Percentiles rank a stretch among this genome's conserved stretches.
Conservation (phyloP, 192 early-diverging fungal genomes). For the Coemansia brasiliensis region DNA sequence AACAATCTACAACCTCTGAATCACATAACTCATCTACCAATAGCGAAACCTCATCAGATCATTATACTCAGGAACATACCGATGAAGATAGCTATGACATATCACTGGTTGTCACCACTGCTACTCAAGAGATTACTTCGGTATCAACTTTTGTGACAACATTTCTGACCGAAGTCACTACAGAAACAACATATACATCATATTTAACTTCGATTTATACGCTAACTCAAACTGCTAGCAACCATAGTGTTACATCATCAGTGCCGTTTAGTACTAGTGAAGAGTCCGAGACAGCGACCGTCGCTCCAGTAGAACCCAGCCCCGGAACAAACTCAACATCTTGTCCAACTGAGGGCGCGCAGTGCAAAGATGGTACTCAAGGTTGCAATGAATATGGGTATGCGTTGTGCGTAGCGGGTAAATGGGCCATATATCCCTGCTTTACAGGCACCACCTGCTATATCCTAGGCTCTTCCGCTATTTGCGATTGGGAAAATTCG, state of each 20-base stretch:
- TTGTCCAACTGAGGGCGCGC: slow-evolving; percentile 29
- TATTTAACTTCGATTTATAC: slow-evolving; percentile 25
- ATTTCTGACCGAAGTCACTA: slow-evolving; percentile 8
- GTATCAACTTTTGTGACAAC: slow-evolving; percentile 37
- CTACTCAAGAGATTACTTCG: slow-evolving; percentile 29
- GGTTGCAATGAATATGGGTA: slow-evolving; percentile 29
- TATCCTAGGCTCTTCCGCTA: slow-evolving; percentile 14
- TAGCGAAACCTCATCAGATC: not conserved
- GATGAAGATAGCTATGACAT: not conserved
- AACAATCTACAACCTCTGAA: not conserved
- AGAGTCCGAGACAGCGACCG: not conserved
- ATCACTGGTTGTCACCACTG: slow-evolving; percentile 1
- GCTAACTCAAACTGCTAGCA: slow-evolving; percentile 1
- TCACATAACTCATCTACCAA: not conserved
- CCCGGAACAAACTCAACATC: not conserved
- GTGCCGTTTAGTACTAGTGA: not conserved
- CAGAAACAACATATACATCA: slow-evolving; percentile 15
- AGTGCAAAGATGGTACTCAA: slow-evolving; percentile 16
- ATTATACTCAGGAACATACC: not conserved
- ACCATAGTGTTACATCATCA: not conserved
- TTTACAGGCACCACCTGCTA: slow-evolving; percentile 31
- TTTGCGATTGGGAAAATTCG: slow-evolving; percentile 32
- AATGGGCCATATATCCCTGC: slow-evolving; percentile 33
- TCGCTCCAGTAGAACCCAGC: not conserved
- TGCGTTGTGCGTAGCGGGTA: slow-evolving; percentile 25